Evolutionary conservation across 495 filamentous ascomycete species (phyloP).

Genomic region (Parathielavia appendiculata): DNA sequence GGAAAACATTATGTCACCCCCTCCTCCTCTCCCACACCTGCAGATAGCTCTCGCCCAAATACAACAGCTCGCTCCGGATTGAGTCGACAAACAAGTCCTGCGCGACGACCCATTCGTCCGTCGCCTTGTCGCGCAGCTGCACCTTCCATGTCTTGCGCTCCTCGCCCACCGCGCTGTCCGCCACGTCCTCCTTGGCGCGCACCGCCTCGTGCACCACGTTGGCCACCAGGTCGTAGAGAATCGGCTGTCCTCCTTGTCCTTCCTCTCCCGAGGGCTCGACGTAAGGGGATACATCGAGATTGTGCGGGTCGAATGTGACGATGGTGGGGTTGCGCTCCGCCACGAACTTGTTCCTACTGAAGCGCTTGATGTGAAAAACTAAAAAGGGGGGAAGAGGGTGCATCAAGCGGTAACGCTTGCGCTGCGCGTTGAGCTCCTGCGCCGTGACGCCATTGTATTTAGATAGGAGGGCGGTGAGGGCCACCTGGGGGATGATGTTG

Average conservation of each 20-base stretch:
- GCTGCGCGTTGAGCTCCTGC: conserved; percentile 80
- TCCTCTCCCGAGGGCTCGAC: conserved; percentile 50
- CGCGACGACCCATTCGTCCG: conserved; percentile 82
- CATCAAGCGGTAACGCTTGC: conserved; percentile 82
- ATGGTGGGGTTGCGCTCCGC: conserved; percentile 95
- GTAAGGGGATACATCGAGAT: conserved; percentile 82
- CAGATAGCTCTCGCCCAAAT: conserved; percentile 86
- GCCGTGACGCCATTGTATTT: conserved; percentile 91
- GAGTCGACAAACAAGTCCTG: conserved; percentile 92
- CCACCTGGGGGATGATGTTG: conserved; percentile 95
- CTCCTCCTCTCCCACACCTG: conserved; percentile 93
- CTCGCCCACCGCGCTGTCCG: conserved; percentile 63
- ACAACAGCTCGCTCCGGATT: conserved; percentile 78
- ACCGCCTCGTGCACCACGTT: conserved; percentile 94
- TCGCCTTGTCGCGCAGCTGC: conserved; percentile 56
- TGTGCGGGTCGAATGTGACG: conserved; percentile 77
- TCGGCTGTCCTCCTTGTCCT: conserved; percentile 67
- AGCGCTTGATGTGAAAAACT: conserved; percentile 94
- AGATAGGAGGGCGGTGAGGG: conserved; percentile 77
- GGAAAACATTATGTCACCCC: conserved; percentile 13
- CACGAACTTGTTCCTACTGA: conserved; percentile 93
- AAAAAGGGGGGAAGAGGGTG: conserved; percentile 91
- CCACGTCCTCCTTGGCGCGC: conserved; percentile 62
- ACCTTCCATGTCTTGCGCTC: conserved; percentile 80
- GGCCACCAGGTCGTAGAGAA: conserved; percentile 93